phyloP scores from a whole-genome alignment of 345 rosid species.

The Salix caprea region DNA sequence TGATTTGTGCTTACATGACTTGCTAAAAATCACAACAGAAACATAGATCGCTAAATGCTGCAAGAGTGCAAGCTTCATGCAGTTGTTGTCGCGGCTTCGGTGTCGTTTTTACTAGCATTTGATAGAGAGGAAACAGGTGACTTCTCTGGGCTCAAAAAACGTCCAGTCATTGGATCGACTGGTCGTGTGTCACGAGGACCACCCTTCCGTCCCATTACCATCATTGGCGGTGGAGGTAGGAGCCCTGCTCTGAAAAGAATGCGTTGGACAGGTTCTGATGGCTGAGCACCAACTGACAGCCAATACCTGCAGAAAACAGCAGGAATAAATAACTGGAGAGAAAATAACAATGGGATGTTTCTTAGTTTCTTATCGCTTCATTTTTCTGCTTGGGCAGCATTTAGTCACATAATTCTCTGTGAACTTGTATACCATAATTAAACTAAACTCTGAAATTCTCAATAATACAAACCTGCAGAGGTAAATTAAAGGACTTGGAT shows the following conservation, averaged over 20 bases:
- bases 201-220: conserved; percentile 82
- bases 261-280: conserved; percentile 78
- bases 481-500: neutral
- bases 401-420: neutral
- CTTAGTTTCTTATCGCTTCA: neutral
- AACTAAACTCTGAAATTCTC: neutral
- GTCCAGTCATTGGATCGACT: conserved; percentile 77
- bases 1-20: neutral
- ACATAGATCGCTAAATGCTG: neutral
- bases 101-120: neutral
- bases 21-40: neutral
- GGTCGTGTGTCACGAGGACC: conserved; percentile 65
- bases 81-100: neutral
- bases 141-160: conserved; percentile 38
- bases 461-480: neutral
- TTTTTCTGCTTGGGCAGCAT: neutral
- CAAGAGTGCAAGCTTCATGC: neutral
- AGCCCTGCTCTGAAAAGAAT: conserved; percentile 81
- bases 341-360: neutral
- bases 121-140: conserved; percentile 18
- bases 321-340: neutral
- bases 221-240: conserved; percentile 87
- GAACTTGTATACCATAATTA: neutral
- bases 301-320: conserved; percentile 57
- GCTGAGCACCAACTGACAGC: conserved; percentile 95